Base-by-base conservation (phyloP, 345 rosid species). In the Hibiscus tridactylites region DNA sequence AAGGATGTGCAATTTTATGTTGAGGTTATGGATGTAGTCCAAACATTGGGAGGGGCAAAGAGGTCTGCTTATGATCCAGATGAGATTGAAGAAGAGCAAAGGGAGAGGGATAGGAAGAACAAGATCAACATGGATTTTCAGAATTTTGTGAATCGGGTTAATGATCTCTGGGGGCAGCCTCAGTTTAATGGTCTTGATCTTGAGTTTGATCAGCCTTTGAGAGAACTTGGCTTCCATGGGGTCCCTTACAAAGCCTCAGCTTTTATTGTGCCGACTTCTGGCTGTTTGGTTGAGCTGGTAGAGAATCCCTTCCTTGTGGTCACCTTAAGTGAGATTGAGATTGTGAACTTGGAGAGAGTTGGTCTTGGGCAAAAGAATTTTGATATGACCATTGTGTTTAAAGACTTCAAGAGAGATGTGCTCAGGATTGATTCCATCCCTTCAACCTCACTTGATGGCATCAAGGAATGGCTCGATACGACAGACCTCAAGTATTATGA, bases 61-160 rank as follows among this genome's bases (percentile, higher is more conserved):
- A 86, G 97, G 75, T 94, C 98, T 67, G 92, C 96, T 35, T 89
- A 94, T 79, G 98, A 94, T 73, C 98, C 97, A 5, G 98, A 90
- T 71, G 98, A 94, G 83, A 85, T 94, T 49, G 96, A 91, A 68
- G 97, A 91, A 81, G 97, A 94, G 69, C 96, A 94, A 67, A 77
- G 96, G 46, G 98, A 94, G 81, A 88, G 95, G n/a, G 92, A 81
- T 17, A 79, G 96, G 79, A 94, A 94, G 77, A 90, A 90, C 73
- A 90, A 94, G 79, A 88, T 89, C 78, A 90, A 91, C 78, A 84
- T 83, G 90, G 98, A 91, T 62, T 94, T 90, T 64, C 87, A 86
- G 73, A 86, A 75, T 82, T 94, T 91, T 78, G 97, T 88, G 66
- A 91, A 82, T 75, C 81, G 93, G 73, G 93, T 89, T 44, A 94